Base-by-base conservation (phyloP, 768 basidiomycete species). In the Leucocoprinus sp. region DNA sequence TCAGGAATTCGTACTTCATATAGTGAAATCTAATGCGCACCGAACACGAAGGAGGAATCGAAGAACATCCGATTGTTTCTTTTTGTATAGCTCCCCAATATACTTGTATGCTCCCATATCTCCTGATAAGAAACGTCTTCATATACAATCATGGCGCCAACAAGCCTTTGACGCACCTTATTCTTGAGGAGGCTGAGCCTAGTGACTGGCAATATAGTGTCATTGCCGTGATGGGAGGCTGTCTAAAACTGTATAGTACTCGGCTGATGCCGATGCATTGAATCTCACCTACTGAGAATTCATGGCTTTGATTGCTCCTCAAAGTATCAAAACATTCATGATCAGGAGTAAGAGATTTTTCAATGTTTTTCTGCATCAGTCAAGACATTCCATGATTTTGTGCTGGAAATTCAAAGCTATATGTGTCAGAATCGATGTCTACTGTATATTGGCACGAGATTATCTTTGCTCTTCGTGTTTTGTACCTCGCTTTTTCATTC, bases 11-110 rank as follows among this genome's bases (percentile, higher is more conserved):
- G 35, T 41, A 27, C 19, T 21, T n/a, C 8, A 36, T 14, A 39
- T 27, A 44, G 7, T 39, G 31, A 41, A 33, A n/a, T 9, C 4
- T 46, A 19, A 40, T 37, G 67, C 82, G 38, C 62, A 91, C 84
- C 95, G 78, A 55, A 99, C 95, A 60, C 96, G 93, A 61, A 95
- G 84, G 54, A 99, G 78, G 76, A 99, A 99, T 56, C 92, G 90
- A 64, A 97, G 80, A 56, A 98, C 92, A 71, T 93, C 91, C 57
- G 86, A 89, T 71, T 93, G 91, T 70, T 93, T 93, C 74, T 96
- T 96, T 75, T 93, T 95, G 84, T 93, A 92, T 54, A 98, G 72
- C 72, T 97, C 95, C 57, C 87, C 83, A 63, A 97, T 83, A 66
- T 97, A 97, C 69, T 95, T 91, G 79, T 91, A 91, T 57, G 87